These are phyloP conservation scores for Tetrastigma voinierianum DNA, from an alignment of 164 flowering plant species.

Conservation along the genomic window DNA sequence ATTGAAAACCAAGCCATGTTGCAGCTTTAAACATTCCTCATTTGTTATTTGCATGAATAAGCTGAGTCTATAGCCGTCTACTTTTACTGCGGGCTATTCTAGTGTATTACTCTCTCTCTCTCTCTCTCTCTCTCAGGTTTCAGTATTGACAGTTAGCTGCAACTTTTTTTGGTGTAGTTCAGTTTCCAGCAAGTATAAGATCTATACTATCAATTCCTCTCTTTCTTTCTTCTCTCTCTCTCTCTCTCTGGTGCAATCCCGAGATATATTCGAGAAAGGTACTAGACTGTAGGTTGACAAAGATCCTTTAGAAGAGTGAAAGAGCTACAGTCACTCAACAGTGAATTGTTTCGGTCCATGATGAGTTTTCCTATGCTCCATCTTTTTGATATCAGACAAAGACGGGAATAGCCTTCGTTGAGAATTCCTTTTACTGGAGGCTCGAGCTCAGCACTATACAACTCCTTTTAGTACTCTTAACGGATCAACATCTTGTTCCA, in stretches of 20 bases:
- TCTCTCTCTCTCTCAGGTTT: conserved; percentile 3
- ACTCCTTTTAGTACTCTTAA: too few species aligned
- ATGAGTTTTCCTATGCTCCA: neutral
- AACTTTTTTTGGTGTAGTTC: conserved; percentile 21
- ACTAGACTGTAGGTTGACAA: conserved; percentile 20
- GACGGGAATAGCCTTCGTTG: neutral
- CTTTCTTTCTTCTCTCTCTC: neutral
- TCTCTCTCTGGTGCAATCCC: conserved; percentile 21
- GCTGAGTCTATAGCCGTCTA: conserved; percentile 21
- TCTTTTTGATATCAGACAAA: neutral
- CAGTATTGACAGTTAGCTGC: conserved; percentile 17
- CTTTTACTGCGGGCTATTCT: conserved; percentile 19
- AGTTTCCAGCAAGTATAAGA: conserved; percentile 2
- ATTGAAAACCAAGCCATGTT: conserved; percentile 1
- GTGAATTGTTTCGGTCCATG: neutral
- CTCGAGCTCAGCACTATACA: too few species aligned
- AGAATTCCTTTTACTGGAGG: too few species aligned
- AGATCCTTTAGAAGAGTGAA: conserved; percentile 13
- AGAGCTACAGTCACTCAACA: conserved; percentile 1
- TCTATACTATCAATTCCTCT: neutral
- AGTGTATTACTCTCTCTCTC: too few species aligned
- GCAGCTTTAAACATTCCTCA: conserved; percentile 38
- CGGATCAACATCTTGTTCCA: too few species aligned
- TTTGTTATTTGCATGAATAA: conserved; percentile 15
- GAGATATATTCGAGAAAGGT: conserved; percentile 26